These are phyloP conservation scores for Eucalyptus curtisii DNA, from an alignment of 345 rosid species.

Conservation along the genomic window DNA sequence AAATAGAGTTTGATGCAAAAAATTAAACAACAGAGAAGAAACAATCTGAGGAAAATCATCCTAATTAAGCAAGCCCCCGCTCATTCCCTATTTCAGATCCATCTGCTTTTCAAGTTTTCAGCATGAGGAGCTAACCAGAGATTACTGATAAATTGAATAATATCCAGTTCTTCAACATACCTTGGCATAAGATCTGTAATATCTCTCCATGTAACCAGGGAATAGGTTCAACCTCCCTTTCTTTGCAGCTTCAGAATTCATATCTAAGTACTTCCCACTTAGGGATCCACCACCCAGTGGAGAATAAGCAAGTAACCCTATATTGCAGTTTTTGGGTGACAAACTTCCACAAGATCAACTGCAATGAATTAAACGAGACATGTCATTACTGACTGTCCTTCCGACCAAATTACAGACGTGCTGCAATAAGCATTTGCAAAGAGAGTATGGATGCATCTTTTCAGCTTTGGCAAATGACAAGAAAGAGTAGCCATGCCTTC, in stretches of 20 bases:
- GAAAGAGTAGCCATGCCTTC: not conserved
- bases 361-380: constrained; percentile 1
- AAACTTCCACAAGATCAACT: constrained; percentile 90
- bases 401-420: not conserved
- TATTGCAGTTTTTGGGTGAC: constrained; percentile 81
- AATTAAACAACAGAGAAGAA: not conserved
- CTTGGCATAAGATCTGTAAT: constrained; percentile 50
- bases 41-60: not conserved
- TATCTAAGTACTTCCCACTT: constrained; percentile 63
- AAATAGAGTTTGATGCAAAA: not conserved
- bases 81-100: not conserved
- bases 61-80: not conserved
- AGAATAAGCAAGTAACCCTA: constrained; percentile 81
- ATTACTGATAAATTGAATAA: not conserved
- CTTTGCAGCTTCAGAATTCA: constrained; percentile 48
- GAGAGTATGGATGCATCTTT: not conserved
- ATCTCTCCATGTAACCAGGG: constrained; percentile 91
- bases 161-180: constrained; percentile 14
- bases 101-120: not conserved
- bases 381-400: not conserved
- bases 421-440: not conserved
- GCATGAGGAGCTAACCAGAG: not conserved
- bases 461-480: not conserved
- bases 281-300: constrained; percentile 73
- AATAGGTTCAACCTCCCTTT: constrained; percentile 72